Conservation (phyloP, 352 stramenopile species). For the Plasmopara muralis region DNA sequence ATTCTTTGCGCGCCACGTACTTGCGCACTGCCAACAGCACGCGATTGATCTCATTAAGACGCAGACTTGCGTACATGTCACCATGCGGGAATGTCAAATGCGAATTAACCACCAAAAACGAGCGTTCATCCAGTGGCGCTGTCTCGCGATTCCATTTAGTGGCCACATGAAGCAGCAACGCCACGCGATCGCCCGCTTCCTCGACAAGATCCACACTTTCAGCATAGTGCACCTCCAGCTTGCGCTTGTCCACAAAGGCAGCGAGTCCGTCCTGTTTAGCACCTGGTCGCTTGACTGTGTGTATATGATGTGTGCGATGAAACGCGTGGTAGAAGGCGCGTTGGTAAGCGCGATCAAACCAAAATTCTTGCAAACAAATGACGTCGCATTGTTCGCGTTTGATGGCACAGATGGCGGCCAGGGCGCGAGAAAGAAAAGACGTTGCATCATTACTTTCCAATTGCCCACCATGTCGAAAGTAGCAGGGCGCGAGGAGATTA, state of each 20-base stretch:
- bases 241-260: slow-evolving; percentile 67
- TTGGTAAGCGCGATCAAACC: slow-evolving; percentile 79
- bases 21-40: slow-evolving; percentile 64
- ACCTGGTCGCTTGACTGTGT: slow-evolving; percentile 63
- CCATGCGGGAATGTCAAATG: slow-evolving; percentile 83
- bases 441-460: slow-evolving; percentile 56
- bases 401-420: slow-evolving; percentile 65
- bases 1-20: slow-evolving; percentile 52
- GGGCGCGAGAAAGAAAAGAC: slow-evolving; percentile 59
- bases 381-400: slow-evolving; percentile 69
- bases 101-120: slow-evolving; percentile 78
- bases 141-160: slow-evolving; percentile 68
- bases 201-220: slow-evolving; percentile 68
- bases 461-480: slow-evolving; percentile 75
- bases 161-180: slow-evolving; percentile 74
- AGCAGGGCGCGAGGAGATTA: slow-evolving; percentile 83
- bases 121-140: slow-evolving; percentile 46
- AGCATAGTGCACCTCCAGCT: slow-evolving; percentile 75
- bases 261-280: slow-evolving; percentile 81
- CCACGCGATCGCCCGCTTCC: slow-evolving; percentile 73
- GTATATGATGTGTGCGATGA: slow-evolving; percentile 55
- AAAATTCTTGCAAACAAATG: slow-evolving; percentile 83
- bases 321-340: slow-evolving; percentile 56
- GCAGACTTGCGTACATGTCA: slow-evolving; percentile 70
- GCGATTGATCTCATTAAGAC: slow-evolving; percentile 73